phyloP scores from a whole-genome alignment of 163 green algal species.

The Scenedesmus sp. region DNA sequence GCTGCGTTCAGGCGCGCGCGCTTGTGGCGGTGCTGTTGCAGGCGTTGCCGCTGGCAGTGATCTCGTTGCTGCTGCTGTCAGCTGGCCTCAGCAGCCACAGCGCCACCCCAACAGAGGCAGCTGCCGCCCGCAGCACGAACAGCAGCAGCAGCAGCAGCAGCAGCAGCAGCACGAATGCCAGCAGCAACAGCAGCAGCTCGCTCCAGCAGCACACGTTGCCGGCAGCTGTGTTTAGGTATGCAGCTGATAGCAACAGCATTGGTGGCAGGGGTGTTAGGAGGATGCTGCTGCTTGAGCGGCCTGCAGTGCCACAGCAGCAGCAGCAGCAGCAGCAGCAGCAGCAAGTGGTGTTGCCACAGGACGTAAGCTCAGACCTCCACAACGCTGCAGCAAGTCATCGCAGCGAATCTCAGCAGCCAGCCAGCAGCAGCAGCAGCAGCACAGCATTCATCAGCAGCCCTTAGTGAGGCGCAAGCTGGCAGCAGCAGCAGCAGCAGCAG shows the following conservation, averaged over 20 bases:
- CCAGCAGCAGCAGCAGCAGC: conserved; percentile 15
- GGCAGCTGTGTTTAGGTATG: not conserved
- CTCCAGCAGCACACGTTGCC: not conserved
- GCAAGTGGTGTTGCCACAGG: not conserved
- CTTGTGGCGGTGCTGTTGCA: conserved; percentile 13
- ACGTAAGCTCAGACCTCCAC: not conserved
- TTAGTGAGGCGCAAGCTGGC: not conserved
- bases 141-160: conserved; percentile 46
- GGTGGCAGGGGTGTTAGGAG: not conserved
- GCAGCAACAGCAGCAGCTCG: not conserved
- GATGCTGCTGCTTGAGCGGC: conserved; percentile 8
- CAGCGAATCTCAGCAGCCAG: not conserved
- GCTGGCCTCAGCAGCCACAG: not conserved
- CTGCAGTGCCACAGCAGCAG: not conserved
- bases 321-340: conserved; percentile 13
- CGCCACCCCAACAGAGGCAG: not conserved
- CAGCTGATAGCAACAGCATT: not conserved
- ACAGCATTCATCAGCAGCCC: not conserved
- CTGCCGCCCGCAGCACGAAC: not conserved
- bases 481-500: conserved; percentile 12
- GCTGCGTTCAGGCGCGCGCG: not conserved
- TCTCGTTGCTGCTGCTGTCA: conserved; percentile 23
- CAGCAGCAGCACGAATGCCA: not conserved
- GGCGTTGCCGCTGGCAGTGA: not conserved
- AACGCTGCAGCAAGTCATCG: not conserved